Conservation (phyloP, 257 asterid species). For the Eustoma russellianum region DNA sequence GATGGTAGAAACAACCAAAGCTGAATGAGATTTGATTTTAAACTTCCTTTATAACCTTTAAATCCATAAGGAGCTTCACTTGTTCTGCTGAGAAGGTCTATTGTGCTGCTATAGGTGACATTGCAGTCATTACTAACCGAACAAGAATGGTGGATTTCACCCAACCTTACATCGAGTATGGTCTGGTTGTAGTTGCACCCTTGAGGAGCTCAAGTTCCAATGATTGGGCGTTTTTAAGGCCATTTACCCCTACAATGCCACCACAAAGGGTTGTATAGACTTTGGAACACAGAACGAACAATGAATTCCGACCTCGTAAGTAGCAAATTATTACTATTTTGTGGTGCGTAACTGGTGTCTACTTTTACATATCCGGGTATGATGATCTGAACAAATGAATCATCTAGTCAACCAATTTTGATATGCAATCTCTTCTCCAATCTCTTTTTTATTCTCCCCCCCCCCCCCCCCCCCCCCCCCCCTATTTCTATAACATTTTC, state of each 20-base stretch:
- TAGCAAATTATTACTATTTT: conserved; percentile 39
- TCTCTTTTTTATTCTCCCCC: too few relatives aligned
- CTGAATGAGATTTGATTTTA: conserved; percentile 4
- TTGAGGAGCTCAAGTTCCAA: conserved; percentile 30
- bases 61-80: too few relatives aligned
- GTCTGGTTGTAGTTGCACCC: conserved; percentile 49
- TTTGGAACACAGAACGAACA: conserved; percentile 45
- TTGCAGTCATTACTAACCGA: conserved; percentile 46
- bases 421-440: background rate
- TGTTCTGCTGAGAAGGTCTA: conserved; percentile 20
- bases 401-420: too few relatives aligned
- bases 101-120: conserved; percentile 55
- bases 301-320: conserved; percentile 51
- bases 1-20: conserved; percentile 41
- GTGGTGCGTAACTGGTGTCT: conserved; percentile 25
- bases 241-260: conserved; percentile 38
- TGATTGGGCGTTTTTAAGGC: conserved; percentile 44
- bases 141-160: conserved; percentile 51
- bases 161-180: conserved; percentile 55
- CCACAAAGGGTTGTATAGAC: conserved; percentile 48
- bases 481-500: background rate
- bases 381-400: too few relatives aligned
- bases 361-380: background rate
- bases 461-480: too few relatives aligned
- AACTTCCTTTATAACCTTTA: conserved; percentile 52